These are phyloP conservation scores for Sarocladium strictum DNA, from an alignment of 2,329 filamentous ascomycete genomes.

Conservation along the genomic window DNA sequence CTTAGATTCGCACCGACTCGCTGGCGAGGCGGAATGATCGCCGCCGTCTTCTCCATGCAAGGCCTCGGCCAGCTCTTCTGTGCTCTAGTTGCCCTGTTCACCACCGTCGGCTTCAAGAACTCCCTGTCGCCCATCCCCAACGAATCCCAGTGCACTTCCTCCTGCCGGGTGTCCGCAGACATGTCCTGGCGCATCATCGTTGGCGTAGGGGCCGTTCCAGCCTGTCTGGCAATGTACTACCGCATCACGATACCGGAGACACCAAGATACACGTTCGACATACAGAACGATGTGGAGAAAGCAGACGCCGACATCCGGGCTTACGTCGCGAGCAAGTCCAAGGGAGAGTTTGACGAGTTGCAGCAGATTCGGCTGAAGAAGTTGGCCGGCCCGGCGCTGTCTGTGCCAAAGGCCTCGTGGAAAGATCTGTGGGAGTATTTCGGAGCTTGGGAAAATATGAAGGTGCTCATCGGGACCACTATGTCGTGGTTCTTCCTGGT, in stretches of 20 bases:
- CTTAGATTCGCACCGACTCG: conserved; percentile 69
- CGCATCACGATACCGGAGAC: conserved; percentile 82
- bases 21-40: conserved; percentile 80
- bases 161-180: conserved; percentile 66
- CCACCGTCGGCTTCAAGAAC: conserved; percentile 56
- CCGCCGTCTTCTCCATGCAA: conserved; percentile 79
- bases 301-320: conserved; percentile 66
- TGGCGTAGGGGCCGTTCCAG: conserved; percentile 71
- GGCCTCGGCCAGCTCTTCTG: conserved; percentile 72
- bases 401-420: conserved; percentile 65
- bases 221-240: conserved; percentile 76
- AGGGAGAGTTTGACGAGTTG: conserved; percentile 41
- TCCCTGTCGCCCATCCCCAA: conserved; percentile 37
- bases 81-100: conserved; percentile 64
- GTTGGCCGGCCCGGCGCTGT: conserved; percentile 43
- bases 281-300: conserved; percentile 69
- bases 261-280: conserved; percentile 76
- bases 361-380: conserved; percentile 49
- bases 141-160: conserved; percentile 46
- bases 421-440: conserved; percentile 63
- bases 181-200: conserved; percentile 79
- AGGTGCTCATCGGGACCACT: conserved; percentile 68
- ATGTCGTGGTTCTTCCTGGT: conserved; percentile 76
- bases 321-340: conserved; percentile 43
- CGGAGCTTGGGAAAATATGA: conserved; percentile 61